Base-by-base conservation (phyloP, 1,284 basidiomycete species). In the Cryptococcus wingfieldii region DNA sequence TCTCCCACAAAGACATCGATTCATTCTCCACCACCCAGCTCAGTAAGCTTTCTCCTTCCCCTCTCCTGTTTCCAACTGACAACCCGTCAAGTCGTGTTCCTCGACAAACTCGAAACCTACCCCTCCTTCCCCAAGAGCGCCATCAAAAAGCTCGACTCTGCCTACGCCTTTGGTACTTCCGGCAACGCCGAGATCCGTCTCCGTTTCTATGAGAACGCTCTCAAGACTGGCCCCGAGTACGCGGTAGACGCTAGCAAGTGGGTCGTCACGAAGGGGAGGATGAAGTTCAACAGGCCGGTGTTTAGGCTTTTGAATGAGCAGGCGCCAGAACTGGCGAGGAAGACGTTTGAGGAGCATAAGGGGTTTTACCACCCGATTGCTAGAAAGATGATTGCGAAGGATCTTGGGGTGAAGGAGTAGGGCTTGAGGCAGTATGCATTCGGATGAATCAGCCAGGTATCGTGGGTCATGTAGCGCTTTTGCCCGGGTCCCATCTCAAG, bases 331-430 rank as follows among this genome's bases (percentile, higher is more conserved):
- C 61, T 80, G 38, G 80, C 80, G 8, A 70, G 68, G 48, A 74
- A 77, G 68, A 80, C 79, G 4, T 81, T 81, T 68, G 54, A 64
- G 51, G 74, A 74, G 45, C 77, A 80, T 64, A 72, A 69, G 31
- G 64, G 60, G n/a, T 81, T 81, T 68, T 81, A 78, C 62, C 75
- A 78, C 60, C 77, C 77, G 4, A 78, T 78, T 46, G 75, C 77
- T 3, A 65, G 75, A 45, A 74, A 74, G 62, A 77, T 77, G 75
- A 76, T 78, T 49, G 72, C 71, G 4, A 72, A 70, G 63, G 76
- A 74, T 55, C 58, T 76, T 3, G 72, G 70, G 14, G 61, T 75
- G 10, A 64, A 66, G 47, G 58, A 59, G 27, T 27, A 44, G 18
- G 42, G 2, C 1, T 44, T 12, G 42, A 44, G 9, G 18, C 1